These are phyloP conservation scores for Populus simonii DNA, from an alignment of 345 rosid species.

Conservation along the genomic window DNA sequence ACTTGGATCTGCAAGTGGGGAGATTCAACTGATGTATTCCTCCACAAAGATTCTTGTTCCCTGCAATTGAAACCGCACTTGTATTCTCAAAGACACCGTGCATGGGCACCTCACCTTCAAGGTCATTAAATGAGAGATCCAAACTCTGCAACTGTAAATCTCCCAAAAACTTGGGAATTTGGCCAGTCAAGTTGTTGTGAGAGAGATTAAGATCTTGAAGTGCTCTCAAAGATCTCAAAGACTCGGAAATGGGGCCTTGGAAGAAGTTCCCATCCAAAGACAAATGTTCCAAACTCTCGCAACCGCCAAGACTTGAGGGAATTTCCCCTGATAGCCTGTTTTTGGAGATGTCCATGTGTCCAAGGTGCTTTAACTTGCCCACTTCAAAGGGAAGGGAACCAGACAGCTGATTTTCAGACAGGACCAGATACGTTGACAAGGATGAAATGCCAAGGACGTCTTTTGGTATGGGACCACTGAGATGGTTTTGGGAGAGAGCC, in stretches of 20 bases:
- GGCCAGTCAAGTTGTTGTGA: constrained; percentile 3
- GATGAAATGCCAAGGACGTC: constrained; percentile 14
- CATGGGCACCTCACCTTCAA: too few relatives aligned
- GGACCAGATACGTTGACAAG: not conserved
- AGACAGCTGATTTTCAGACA: not conserved
- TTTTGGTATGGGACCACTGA: constrained; percentile 7
- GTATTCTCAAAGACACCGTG: too few relatives aligned
- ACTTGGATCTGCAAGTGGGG: not conserved
- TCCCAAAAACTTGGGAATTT: constrained; percentile 2
- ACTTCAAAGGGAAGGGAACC: constrained; percentile 12
- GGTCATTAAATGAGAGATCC: too few relatives aligned
- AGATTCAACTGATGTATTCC: constrained; percentile 5
- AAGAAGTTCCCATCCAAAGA: too few relatives aligned
- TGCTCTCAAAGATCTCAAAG: constrained; percentile 2
- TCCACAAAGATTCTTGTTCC: constrained; percentile 15
- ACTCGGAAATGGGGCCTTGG: too few relatives aligned
- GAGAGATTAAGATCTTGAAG: constrained; percentile 4
- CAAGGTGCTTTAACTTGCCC: not conserved
- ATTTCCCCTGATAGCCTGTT: constrained; percentile 15
- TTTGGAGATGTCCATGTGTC: not conserved
- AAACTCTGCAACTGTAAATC: not conserved
- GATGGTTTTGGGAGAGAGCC: not conserved
- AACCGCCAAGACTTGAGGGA: constrained; percentile 5
- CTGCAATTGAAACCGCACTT: not conserved
- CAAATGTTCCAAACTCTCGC: not conserved